Evolutionary conservation across 768 basidiomycete species (phyloP), one percentile per base, ranked within the genome.

Genomic region (Podaxis sp.): DNA sequence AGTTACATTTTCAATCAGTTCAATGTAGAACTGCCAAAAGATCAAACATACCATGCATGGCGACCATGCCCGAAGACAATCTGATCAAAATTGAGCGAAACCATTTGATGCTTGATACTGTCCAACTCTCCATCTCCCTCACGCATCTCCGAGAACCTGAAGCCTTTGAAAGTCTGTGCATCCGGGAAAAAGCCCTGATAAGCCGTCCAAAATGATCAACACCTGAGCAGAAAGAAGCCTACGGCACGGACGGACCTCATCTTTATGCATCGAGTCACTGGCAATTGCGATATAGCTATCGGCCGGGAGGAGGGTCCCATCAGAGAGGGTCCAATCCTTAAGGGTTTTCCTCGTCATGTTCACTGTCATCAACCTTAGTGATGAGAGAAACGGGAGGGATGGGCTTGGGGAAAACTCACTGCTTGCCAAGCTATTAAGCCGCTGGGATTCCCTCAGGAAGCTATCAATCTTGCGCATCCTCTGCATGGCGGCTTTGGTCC

Each of bases 381-480:
- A 12, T 12, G 19, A 6, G 12, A 28, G 49, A 51, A 11, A 17
- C 22, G 0, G 19, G 15, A 24, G 12, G 13, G 36, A 2, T 30
- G 39, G 6, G 2, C 2, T 26, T 12, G 6, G 1, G 22, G n/a
- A 39, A 40, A 17, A 38, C 65, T 42, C n/a, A 30, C 54, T n/a
- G 15, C 24, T 52, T n/a, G 38, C 52, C n/a, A 26, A 4, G 15
- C 54, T 44, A 30, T 57, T 57, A 24, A 68, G 30, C 4, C 71
- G 51, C 39, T 62, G 63, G 3, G 76, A 76, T 62, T 82, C 82
- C 59, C 77, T 76, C 36, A 82, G 61, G 66, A 82, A 81, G 61
- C 81, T 83, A 60, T 82, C 80, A 12, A 82, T 42, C 66, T 79
- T 77, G 61, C 71, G 69, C 74, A 83, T 74, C 57, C 76, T 76